Base-by-base conservation (phyloP, 768 basidiomycete genomes). In the Krasilnikovozyma curviuscula region DNA sequence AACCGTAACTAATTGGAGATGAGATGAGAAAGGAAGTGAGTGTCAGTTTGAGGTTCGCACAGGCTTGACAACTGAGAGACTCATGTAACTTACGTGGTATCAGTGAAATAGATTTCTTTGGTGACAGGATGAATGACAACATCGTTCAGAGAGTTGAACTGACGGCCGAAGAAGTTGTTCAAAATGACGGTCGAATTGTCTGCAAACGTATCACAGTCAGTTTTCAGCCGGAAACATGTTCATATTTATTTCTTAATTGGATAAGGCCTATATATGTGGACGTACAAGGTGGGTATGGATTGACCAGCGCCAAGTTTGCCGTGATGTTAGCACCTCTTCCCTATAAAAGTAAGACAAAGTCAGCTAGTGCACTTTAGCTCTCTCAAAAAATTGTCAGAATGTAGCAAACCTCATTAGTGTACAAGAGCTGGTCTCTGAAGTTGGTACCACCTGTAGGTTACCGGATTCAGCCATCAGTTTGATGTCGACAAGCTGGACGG, bases 141-240 rank as follows among this genome's bases (percentile, higher is more conserved):
- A 54, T 86, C 82, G 60, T 83, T 81, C 42, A 84, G 61, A 1
- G 81, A 81, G 63, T 80, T 83, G 65, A 83, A 85, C 54, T 82
- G 81, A 3, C 79, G 68, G 2, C 81, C 81, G 56, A 73, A 79
- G 63, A 71, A 81, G 65, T 83, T 84, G 63, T 83, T 79, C 51
- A 84, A 62, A 14, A 84, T 61, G 27, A 79, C 71, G 0, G 78
- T 82, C 3, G 71, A 65, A 47, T 82, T 79, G 63, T 76, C n/a
- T n/a, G n/a, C n/a, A n/a, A n/a, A n/a, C n/a, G n/a, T n/a, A n/a
- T n/a, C n/a, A n/a, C n/a, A n/a, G n/a, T n/a, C n/a, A n/a, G n/a
- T n/a, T n/a, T n/a, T n/a, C n/a, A n/a, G n/a, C n/a, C n/a, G n/a
- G n/a, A n/a, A n/a, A n/a, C n/a, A n/a, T n/a, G n/a, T n/a, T n/a